phyloP scores from a whole-genome alignment of 257 asterid genomes.

The Solanum neorickii region DNA sequence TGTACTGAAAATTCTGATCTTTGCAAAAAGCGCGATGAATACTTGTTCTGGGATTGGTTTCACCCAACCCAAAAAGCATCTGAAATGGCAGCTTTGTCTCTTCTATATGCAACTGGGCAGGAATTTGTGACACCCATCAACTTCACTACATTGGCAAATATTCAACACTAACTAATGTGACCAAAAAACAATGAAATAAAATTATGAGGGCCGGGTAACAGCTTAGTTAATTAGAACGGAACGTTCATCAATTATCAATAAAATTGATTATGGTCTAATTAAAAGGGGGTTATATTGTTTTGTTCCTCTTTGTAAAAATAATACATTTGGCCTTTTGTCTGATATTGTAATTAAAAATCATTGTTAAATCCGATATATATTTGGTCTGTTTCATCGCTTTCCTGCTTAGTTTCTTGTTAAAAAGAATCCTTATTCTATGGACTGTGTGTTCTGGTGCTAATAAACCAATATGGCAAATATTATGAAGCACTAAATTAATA shows the following conservation, averaged over 20 bases:
- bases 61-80: slow-evolving; percentile 52
- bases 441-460: background rate
- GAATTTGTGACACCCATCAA: slow-evolving; percentile 16
- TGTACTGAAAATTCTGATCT: slow-evolving; percentile 25
- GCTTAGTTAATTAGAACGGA: background rate
- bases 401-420: background rate
- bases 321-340: background rate
- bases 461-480: background rate
- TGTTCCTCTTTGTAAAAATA: background rate
- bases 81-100: slow-evolving; percentile 18
- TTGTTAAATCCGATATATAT: background rate
- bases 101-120: background rate
- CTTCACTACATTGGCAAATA: slow-evolving; percentile 8
- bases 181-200: background rate
- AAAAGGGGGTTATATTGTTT: background rate
- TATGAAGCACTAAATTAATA: background rate
- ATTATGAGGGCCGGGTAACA: background rate
- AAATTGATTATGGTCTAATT: background rate
- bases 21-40: slow-evolving; percentile 21
- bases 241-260: background rate
- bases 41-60: slow-evolving; percentile 44
- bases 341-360: background rate
- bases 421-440: background rate
- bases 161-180: background rate
- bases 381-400: background rate